These are phyloP conservation scores for Zymoseptoria passerinii DNA, from an alignment of 2,329 filamentous ascomycete species.

Conservation along the genomic window DNA sequence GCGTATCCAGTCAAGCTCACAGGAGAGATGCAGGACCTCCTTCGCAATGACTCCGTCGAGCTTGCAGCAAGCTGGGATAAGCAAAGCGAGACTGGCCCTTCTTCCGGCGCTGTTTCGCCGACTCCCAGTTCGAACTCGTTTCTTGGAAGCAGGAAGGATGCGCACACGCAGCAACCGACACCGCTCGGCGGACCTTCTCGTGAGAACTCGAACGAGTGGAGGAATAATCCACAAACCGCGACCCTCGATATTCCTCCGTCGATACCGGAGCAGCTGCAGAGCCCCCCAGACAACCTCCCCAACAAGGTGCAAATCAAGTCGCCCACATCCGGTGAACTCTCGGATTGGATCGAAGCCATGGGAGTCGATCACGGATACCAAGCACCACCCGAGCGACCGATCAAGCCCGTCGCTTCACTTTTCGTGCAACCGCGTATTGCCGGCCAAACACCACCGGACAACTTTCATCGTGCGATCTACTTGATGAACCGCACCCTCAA, in stretches of 20 bases:
- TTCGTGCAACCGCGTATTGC: constrained; percentile 59
- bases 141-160: constrained; percentile 32
- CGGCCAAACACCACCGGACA: constrained; percentile 43
- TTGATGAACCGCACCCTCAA: constrained; percentile 65
- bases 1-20: constrained; percentile 65
- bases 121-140: constrained; percentile 42
- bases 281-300: constrained; percentile 40
- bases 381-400: constrained; percentile 62
- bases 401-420: constrained; percentile 79
- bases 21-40: constrained; percentile 55
- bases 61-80: constrained; percentile 42
- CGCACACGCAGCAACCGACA: constrained; percentile 38
- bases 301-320: constrained; percentile 50
- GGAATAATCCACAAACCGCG: constrained; percentile 46
- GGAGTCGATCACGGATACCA: constrained; percentile 83
- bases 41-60: constrained; percentile 41
- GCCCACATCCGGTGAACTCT: constrained; percentile 57
- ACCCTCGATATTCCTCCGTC: constrained; percentile 42
- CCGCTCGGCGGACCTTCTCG: constrained; percentile 37
- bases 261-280: constrained; percentile 36
- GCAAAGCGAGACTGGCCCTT: constrained; percentile 43
- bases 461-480: constrained; percentile 79
- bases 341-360: constrained; percentile 81
- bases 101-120: constrained; percentile 47
- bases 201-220: constrained; percentile 40